Conservation (phyloP, 2,329 filamentous ascomycete genomes). For the Hysterium pulicare region DNA sequence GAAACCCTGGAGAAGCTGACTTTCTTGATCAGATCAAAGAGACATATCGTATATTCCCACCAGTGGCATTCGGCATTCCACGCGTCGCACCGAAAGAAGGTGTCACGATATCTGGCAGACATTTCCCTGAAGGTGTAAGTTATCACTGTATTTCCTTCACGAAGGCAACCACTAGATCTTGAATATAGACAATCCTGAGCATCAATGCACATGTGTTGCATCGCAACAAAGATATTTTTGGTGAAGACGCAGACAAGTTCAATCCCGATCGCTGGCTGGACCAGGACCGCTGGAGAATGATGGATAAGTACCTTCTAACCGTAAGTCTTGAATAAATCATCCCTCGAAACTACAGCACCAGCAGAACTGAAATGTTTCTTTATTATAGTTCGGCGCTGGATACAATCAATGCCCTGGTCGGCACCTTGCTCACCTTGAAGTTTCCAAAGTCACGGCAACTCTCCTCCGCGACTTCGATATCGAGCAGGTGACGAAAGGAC, state of each 20-base stretch:
- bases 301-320: conserved; percentile 21
- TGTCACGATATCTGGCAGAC: conserved; percentile 20
- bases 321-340: conserved; percentile 7
- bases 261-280: conserved; percentile 10
- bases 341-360: too few species aligned
- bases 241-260: conserved; percentile 3
- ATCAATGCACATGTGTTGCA: conserved; percentile 9
- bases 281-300: conserved; percentile 3
- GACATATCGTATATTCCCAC: conserved; percentile 33
- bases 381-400: conserved; percentile 32
- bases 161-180: conserved; percentile 23
- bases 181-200: conserved; percentile 23
- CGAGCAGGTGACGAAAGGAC: conserved; percentile 20
- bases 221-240: conserved; percentile 5
- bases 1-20: conserved; percentile 26
- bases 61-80: conserved; percentile 25
- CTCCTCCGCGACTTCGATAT: conserved; percentile 34
- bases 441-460: conserved; percentile 33
- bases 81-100: conserved; percentile 30
- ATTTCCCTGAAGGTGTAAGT: conserved; percentile 6
- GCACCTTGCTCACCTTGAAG: conserved; percentile 35
- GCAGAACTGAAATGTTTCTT: conserved; percentile 1
- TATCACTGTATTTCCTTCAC: conserved; percentile 8
- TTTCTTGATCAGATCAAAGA: conserved; percentile 39
- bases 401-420: conserved; percentile 37